Evolutionary conservation across 768 basidiomycete genomes (phyloP).

Genomic region (Auriculariales sp.): DNA sequence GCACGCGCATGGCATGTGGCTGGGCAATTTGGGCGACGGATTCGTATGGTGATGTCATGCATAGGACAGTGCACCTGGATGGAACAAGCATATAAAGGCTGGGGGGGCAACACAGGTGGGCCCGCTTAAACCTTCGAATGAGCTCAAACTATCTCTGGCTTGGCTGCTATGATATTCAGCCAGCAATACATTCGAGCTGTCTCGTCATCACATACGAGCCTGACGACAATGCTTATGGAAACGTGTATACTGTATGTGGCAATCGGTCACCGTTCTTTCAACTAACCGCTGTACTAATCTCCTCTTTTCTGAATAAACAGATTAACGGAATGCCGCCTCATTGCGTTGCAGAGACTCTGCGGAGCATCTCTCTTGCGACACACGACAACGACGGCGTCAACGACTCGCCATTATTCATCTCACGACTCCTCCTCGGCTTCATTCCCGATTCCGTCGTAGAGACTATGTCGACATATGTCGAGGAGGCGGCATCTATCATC

Average conservation of each 20-base stretch:
- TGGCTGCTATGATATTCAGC: not conserved
- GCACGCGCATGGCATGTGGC: too few species aligned
- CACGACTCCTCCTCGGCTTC: not conserved
- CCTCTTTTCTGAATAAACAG: not conserved
- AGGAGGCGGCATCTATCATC: not conserved
- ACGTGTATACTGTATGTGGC: not conserved
- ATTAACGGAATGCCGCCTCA: not conserved
- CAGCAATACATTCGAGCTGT: not conserved
- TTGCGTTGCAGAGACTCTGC: not conserved
- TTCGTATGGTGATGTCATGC: too few species aligned
- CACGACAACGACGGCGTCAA: not conserved
- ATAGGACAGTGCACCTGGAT: too few species aligned
- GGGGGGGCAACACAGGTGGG: too few species aligned
- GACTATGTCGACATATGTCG: not conserved
- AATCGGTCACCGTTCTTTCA: not conserved
- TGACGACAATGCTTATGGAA: not conserved
- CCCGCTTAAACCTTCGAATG: too few species aligned
- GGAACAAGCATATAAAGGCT: too few species aligned
- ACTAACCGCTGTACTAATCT: not conserved
- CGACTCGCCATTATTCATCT: not conserved
- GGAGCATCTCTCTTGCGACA: not conserved
- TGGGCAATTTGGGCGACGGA: too few species aligned
- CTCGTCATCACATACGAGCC: not conserved
- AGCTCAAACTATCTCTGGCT: slow-evolving; percentile 1
- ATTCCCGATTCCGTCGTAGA: not conserved